Conservation (phyloP, 1,139 yeast species). For the Magnusiomyces starmeri region DNA sequence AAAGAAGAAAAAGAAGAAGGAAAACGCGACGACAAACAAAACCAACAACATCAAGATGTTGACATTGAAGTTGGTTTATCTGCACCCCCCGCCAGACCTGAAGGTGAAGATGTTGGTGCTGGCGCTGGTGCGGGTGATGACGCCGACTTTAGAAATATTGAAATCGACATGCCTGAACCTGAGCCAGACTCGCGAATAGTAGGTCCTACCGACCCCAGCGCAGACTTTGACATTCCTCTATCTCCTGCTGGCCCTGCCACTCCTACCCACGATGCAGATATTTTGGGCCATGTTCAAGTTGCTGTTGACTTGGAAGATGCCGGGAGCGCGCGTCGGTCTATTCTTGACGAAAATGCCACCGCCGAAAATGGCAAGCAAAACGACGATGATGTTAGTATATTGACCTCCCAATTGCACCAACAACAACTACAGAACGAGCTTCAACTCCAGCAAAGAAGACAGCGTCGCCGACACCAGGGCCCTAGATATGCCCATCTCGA, state of each 20-base stretch:
- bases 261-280: slow-evolving; percentile 11
- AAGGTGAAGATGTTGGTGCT: slow-evolving; percentile 3
- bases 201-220: background rate
- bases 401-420: background rate
- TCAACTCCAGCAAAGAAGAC: slow-evolving; percentile 2
- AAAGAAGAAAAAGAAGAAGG: too few relatives aligned
- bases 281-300: slow-evolving; percentile 14
- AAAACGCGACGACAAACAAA: too few relatives aligned
- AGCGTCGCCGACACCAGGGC: slow-evolving; percentile 4
- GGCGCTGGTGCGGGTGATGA: background rate
- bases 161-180: slow-evolving; percentile 5
- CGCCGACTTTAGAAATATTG: slow-evolving; percentile 10
- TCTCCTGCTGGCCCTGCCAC: slow-evolving; percentile 10
- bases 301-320: slow-evolving; percentile 16
- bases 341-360: slow-evolving; percentile 12
- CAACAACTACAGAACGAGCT: background rate
- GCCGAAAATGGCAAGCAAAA: too few relatives aligned
- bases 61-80: slow-evolving; percentile 6
- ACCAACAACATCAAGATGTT: too few relatives aligned
- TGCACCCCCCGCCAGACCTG: slow-evolving; percentile 1
- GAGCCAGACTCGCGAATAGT: slow-evolving; percentile 12
- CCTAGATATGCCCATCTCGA: slow-evolving; percentile 16
- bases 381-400: background rate
- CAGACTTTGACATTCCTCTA: background rate
- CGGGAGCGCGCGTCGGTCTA: slow-evolving; percentile 4